Conservation (phyloP, 257 asterid genomes). For the Ballota nigra region DNA sequence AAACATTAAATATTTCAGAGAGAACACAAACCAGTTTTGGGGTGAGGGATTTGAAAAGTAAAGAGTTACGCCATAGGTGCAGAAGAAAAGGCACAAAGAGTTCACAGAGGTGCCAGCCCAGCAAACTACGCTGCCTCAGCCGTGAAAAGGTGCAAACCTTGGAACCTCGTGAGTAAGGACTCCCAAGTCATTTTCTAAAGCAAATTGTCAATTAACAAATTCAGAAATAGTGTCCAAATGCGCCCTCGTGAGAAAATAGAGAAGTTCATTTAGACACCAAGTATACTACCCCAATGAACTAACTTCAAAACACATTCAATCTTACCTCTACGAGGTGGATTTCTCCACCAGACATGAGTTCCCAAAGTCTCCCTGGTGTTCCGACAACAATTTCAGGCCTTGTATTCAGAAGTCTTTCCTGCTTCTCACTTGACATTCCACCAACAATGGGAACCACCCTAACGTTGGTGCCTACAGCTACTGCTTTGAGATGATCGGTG, state of each 20-base stretch:
- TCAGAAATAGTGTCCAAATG: conserved; percentile 1
- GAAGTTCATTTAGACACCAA: conserved; percentile 11
- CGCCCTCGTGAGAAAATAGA: conserved; percentile 7
- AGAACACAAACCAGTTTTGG: neutral
- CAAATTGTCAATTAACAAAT: neutral
- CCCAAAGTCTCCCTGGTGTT: conserved; percentile 99
- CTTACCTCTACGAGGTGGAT: conserved; percentile 86
- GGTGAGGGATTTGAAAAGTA: neutral
- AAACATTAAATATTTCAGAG: neutral
- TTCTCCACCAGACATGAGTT: conserved; percentile 91
- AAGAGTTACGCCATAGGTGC: neutral
- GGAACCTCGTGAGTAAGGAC: neutral
- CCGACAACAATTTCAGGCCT: conserved; percentile 99
- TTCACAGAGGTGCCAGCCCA: neutral
- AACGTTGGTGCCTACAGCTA: conserved; percentile 51
- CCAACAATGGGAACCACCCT: conserved; percentile 91
- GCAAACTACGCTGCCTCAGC: neutral
- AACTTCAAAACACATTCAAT: conserved; percentile 12
- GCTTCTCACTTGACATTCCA: conserved; percentile 92
- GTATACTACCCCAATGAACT: neutral
- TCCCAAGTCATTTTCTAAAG: neutral
- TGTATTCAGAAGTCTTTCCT: conserved; percentile 79
- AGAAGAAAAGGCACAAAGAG: neutral
- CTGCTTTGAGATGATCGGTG: conserved; percentile 84
- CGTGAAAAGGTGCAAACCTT: neutral